phyloP scores from a whole-genome alignment of 352 stramenopile species.

The Phytophthora rubi region DNA sequence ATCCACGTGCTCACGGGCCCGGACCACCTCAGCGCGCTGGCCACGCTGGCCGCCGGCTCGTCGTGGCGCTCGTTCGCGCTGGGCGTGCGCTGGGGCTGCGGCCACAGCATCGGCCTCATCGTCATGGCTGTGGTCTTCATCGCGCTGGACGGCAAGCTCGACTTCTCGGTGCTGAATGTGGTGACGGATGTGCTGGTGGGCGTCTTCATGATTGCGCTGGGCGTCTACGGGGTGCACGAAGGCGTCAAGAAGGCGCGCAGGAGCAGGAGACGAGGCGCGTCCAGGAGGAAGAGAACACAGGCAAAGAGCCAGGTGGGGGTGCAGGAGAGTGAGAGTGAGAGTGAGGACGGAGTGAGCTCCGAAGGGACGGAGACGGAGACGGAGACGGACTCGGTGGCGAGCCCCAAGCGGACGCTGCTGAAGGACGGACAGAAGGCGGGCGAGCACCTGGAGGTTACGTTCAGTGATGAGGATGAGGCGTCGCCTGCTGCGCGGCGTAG shows the following conservation, averaged over 20 bases:
- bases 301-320: constrained; percentile 18
- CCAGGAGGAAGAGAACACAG: constrained; percentile 32
- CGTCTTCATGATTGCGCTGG: constrained; percentile 68
- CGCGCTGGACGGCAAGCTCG: constrained; percentile 58
- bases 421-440: constrained; percentile 13
- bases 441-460: constrained; percentile 24
- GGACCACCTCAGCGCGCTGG: constrained; percentile 88
- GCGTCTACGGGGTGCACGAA: constrained; percentile 73
- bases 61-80: constrained; percentile 82
- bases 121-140: constrained; percentile 73
- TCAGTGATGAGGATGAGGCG: constrained; percentile 31
- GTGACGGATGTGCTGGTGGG: constrained; percentile 72
- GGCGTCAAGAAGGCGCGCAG: constrained; percentile 57
- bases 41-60: constrained; percentile 78
- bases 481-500: constrained; percentile 31
- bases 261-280: constrained; percentile 28
- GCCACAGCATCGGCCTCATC: constrained; percentile 87
- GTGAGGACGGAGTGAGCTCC: constrained; percentile 17
- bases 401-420: constrained; percentile 24
- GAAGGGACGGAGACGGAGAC: constrained; percentile 52
- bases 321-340: constrained; percentile 17
- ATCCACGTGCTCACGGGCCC: constrained; percentile 77
- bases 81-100: constrained; percentile 89
- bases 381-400: constrained; percentile 38
- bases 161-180: constrained; percentile 61